These are phyloP conservation scores for Annulohypoxylon moriforme DNA, from an alignment of 495 filamentous ascomycete species.

Conservation along the genomic window DNA sequence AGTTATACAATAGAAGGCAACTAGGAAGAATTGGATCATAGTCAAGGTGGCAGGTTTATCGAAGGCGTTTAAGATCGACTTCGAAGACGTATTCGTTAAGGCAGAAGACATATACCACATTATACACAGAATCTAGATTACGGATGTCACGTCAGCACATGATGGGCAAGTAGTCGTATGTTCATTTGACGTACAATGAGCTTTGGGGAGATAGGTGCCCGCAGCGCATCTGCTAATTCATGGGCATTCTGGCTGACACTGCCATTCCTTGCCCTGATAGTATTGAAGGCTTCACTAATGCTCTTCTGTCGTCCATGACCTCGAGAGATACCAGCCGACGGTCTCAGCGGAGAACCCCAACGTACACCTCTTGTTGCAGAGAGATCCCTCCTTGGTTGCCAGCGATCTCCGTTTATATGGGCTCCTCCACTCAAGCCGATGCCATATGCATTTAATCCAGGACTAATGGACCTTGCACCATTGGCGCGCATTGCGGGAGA, in stretches of 20 bases:
- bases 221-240: constrained; percentile 90
- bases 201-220: constrained; percentile 87
- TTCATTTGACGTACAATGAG: constrained; percentile 74
- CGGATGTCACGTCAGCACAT: constrained; percentile 27
- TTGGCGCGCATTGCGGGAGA: constrained; percentile 48
- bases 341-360: constrained; percentile 55
- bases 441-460: constrained; percentile 51
- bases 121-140: constrained; percentile 75
- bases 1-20: constrained; percentile 86
- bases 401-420: constrained; percentile 54
- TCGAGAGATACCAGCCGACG: constrained; percentile 48
- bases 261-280: constrained; percentile 77
- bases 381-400: constrained; percentile 65
- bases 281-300: constrained; percentile 84
- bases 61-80: constrained; percentile 94
- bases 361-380: constrained; percentile 56
- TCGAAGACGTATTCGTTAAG: constrained; percentile 96
- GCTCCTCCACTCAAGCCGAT: constrained; percentile 49
- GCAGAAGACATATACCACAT: constrained; percentile 96
- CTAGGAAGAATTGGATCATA: constrained; percentile 93
- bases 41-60: constrained; percentile 93
- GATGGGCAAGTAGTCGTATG: constrained; percentile 20
- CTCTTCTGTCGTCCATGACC: constrained; percentile 81
- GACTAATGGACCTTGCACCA: constrained; percentile 48
- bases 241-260: constrained; percentile 93